A percentile compares a stretch with the other conserved stretches of the same genome.
Evolutionary conservation across 1,284 basidiomycete genomes (phyloP).

Genomic region (Ceratobasidium papillatum): DNA sequence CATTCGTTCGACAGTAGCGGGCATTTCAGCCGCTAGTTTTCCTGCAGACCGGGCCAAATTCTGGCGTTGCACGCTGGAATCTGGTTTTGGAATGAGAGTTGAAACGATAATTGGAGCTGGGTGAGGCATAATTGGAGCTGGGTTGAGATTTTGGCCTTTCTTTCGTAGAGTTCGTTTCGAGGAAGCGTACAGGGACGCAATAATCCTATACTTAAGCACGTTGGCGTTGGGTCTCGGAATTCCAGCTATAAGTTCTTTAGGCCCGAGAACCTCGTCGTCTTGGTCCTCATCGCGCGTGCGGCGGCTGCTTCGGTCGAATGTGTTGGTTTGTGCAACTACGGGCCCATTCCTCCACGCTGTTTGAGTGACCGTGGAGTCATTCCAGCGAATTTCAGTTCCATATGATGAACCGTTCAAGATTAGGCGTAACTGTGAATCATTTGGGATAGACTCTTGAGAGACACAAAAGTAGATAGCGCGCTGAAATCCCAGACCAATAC

Average conservation of each 20-base stretch:
- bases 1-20: neutral
- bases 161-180: neutral
- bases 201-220: neutral
- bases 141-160: neutral
- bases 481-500: neutral
- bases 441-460: neutral
- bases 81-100: neutral
- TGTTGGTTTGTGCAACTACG: neutral
- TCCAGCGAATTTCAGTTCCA: neutral
- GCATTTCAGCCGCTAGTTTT: constrained; percentile 8
- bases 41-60: constrained; percentile 10
- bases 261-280: neutral
- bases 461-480: neutral
- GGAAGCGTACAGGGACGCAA: neutral
- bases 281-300: neutral
- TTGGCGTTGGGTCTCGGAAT: neutral
- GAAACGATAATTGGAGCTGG: neutral
- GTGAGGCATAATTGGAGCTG: neutral
- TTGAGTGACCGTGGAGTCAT: neutral
- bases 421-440: neutral
- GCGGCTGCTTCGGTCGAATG: neutral
- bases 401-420: neutral
- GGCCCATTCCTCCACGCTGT: neutral
- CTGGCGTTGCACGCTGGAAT: neutral
- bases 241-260: neutral